These are phyloP conservation scores for Triadica sebifera DNA, from an alignment of 345 rosid species.

Conservation along the genomic window DNA sequence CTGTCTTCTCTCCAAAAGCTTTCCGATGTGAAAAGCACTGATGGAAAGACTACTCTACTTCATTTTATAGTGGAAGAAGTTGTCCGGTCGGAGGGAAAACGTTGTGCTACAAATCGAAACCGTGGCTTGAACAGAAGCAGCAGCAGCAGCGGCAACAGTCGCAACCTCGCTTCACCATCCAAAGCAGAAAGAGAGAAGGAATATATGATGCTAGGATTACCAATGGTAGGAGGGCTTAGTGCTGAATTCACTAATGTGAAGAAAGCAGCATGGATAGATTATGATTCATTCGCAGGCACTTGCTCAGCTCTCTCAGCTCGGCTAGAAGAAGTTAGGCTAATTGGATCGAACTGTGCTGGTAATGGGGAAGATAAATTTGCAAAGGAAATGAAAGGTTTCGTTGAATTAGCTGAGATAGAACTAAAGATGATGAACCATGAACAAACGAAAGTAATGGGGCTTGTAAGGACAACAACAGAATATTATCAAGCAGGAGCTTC, in stretches of 20 bases:
- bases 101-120: slow-evolving; percentile 49
- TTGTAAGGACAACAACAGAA: slow-evolving; percentile 68
- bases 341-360: slow-evolving; percentile 34
- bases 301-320: slow-evolving; percentile 46
- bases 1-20: slow-evolving; percentile 70
- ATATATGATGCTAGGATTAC: slow-evolving; percentile 64
- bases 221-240: slow-evolving; percentile 70
- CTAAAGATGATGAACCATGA: slow-evolving; percentile 42
- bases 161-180: background rate
- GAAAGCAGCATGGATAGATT: slow-evolving; percentile 76
- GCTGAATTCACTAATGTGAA: slow-evolving; percentile 67
- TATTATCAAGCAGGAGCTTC: slow-evolving; percentile 70
- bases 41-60: slow-evolving; percentile 76
- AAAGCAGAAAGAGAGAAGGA: slow-evolving; percentile 65
- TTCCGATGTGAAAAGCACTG: slow-evolving; percentile 77
- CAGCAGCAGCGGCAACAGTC: slow-evolving; percentile 15
- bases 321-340: slow-evolving; percentile 39
- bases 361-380: slow-evolving; percentile 40
- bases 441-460: slow-evolving; percentile 54
- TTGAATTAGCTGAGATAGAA: slow-evolving; percentile 60
- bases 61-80: slow-evolving; percentile 88
- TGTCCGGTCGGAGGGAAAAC: slow-evolving; percentile 73
- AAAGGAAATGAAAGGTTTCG: slow-evolving; percentile 54
- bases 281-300: slow-evolving; percentile 40
- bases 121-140: slow-evolving; percentile 43